These are phyloP conservation scores for Leishmania major DNA, from an alignment of 208 protist species.

Conservation along the genomic window DNA sequence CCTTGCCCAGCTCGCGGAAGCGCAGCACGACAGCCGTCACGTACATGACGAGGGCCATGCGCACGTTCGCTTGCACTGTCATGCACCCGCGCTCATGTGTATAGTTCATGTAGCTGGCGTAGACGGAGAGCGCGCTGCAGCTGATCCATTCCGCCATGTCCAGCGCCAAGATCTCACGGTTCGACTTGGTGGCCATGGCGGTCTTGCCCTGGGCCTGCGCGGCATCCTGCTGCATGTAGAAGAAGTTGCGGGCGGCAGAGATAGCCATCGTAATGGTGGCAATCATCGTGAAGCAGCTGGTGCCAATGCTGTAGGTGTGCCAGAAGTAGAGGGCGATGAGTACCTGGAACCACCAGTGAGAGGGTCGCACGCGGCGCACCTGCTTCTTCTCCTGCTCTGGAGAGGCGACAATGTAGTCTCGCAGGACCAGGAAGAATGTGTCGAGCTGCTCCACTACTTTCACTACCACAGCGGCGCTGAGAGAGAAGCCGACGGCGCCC, in stretches of 20 bases:
- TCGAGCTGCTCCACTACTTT: conserved; percentile 78
- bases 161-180: conserved; percentile 13
- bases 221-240: conserved; percentile 27
- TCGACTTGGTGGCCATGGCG: conserved; percentile 13
- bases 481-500: conserved; percentile 54
- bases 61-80: conserved; percentile 46
- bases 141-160: conserved; percentile 41
- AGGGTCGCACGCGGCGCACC: conserved; percentile 29
- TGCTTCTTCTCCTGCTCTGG: conserved; percentile 19
- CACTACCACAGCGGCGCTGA: conserved; percentile 54
- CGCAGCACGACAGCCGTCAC: conserved; percentile 34
- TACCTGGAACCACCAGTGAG: conserved; percentile 46
- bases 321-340: conserved; percentile 48
- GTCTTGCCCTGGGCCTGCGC: conserved; percentile 22
- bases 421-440: conserved; percentile 77
- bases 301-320: conserved; percentile 57
- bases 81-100: conserved; percentile 37
- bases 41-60: conserved; percentile 53
- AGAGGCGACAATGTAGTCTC: conserved; percentile 46
- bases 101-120: conserved; percentile 55
- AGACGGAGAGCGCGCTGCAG: conserved; percentile 37
- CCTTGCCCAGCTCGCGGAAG: conserved; percentile 26
- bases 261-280: conserved; percentile 35
- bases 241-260: conserved; percentile 26
- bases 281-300: conserved; percentile 35